Percentiles rank a stretch among this genome's conserved stretches.
Evolutionary conservation across 179 eudicot species (phyloP).

Genomic region (Patellifolia procumbens): DNA sequence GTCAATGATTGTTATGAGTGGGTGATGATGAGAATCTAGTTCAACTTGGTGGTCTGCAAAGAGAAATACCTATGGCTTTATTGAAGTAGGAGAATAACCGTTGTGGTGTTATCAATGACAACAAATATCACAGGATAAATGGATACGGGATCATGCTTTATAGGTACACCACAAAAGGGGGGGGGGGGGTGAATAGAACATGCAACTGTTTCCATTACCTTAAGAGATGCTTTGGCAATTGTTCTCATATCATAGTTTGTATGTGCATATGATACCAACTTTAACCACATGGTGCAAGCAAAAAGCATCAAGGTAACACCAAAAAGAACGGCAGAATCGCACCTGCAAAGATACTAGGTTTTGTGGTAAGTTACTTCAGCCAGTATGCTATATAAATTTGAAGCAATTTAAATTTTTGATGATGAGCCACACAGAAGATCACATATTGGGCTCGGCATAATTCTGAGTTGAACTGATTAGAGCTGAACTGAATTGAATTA

Average conservation of each 20-base stretch:
- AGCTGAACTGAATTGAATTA: no score
- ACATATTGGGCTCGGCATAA: no score
- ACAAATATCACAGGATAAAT: background rate
- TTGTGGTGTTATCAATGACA: background rate
- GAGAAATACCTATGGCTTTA: background rate
- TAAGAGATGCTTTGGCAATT: conserved; percentile 52
- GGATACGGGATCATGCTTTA: background rate
- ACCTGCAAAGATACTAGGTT: conserved; percentile 53
- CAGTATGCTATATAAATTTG: background rate
- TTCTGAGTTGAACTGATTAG: no score
- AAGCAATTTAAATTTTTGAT: background rate
- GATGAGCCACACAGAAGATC: background rate
- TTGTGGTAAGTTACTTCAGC: conserved; percentile 18
- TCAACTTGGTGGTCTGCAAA: background rate
- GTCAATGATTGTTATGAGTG: background rate
- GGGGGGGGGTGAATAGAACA: background rate
- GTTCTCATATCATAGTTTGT: conserved; percentile 85
- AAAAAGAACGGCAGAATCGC: conserved; percentile 85
- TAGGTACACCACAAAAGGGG: background rate
- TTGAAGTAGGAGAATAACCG: background rate
- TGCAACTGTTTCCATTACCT: conserved; percentile 47
- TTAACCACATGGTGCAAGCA: conserved; percentile 88
- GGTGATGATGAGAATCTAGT: background rate
- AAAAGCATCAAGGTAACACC: conserved; percentile 82
- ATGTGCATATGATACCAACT: conserved; percentile 94